A percentile compares a stretch with the other conserved stretches of the same genome.
These are phyloP conservation scores for Pseudoneurospora amorphoporcata DNA, from an alignment of 495 filamentous ascomycete species.

Conservation along the genomic window DNA sequence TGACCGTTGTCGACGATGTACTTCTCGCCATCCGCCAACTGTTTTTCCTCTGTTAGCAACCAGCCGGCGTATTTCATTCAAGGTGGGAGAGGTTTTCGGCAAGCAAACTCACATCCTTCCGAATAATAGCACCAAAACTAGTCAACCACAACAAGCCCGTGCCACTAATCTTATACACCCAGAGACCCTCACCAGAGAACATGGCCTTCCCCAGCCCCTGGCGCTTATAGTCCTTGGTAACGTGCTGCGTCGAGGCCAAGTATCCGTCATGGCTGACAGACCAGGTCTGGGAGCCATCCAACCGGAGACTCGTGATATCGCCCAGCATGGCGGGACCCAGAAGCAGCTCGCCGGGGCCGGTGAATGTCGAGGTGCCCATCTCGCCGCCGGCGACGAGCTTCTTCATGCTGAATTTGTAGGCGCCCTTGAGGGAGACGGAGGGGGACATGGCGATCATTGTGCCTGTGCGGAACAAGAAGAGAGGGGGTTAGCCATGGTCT, in stretches of 20 bases:
- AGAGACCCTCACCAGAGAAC: conserved; percentile 88
- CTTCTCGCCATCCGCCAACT: conserved; percentile 67
- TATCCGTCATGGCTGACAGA: conserved; percentile 73
- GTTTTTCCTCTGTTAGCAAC: neutral
- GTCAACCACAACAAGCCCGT: conserved; percentile 76
- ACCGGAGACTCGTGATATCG: conserved; percentile 71
- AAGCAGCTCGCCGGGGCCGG: conserved; percentile 83
- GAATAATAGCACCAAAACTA: conserved; percentile 88
- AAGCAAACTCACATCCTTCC: conserved; percentile 68
- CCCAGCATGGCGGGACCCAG: conserved; percentile 72
- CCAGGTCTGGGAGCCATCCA: conserved; percentile 64
- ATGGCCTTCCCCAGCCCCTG: conserved; percentile 86
- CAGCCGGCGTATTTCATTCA: too few species aligned
- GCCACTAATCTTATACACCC: conserved; percentile 79
- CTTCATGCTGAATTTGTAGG: conserved; percentile 70
- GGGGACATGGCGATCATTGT: conserved; percentile 94
- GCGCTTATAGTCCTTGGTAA: conserved; percentile 73
- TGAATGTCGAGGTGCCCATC: conserved; percentile 69
- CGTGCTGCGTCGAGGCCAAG: conserved; percentile 63
- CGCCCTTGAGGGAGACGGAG: conserved; percentile 70
- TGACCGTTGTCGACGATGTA: conserved; percentile 96
- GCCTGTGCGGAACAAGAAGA: too few species aligned
- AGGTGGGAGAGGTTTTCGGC: too few species aligned
- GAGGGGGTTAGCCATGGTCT: neutral
- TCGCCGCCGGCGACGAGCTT: conserved; percentile 77